phyloP scores from a whole-genome alignment of 2,329 filamentous ascomycete species.

The Ophiostoma montium region DNA sequence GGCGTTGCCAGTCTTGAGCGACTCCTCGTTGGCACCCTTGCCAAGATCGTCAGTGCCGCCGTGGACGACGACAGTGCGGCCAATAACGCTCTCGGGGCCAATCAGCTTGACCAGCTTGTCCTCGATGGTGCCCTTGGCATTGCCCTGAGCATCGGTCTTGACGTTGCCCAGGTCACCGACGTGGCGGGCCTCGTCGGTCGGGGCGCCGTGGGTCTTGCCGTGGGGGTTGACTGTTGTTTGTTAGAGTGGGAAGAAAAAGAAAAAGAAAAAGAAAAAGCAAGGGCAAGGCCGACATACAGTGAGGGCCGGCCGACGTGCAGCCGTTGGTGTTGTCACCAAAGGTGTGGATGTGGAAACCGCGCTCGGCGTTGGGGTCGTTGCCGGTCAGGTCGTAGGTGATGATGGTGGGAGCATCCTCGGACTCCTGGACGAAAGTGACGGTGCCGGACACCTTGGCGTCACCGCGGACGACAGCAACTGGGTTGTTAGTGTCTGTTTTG shows the following conservation, averaged over 20 bases:
- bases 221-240: slow-evolving; percentile 81
- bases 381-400: slow-evolving; percentile 87
- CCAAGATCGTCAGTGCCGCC: slow-evolving; percentile 93
- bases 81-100: slow-evolving; percentile 85
- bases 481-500: neutral
- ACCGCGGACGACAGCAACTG: slow-evolving; percentile 94
- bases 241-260: neutral
- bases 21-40: slow-evolving; percentile 82
- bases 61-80: slow-evolving; percentile 91
- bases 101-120: slow-evolving; percentile 92
- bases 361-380: slow-evolving; percentile 88
- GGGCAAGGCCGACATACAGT: slow-evolving; percentile 68
- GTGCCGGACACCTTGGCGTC: slow-evolving; percentile 91
- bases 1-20: slow-evolving; percentile 96
- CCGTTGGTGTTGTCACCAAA: slow-evolving; percentile 99
- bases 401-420: slow-evolving; percentile 68
- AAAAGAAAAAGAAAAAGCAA: neutral
- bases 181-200: slow-evolving; percentile 70
- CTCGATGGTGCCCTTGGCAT: slow-evolving; percentile 62
- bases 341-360: slow-evolving; percentile 96
- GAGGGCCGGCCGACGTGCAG: slow-evolving; percentile 94
- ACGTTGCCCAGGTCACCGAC: slow-evolving; percentile 97
- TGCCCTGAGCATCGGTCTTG: slow-evolving; percentile 86
- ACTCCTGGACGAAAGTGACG: slow-evolving; percentile 86
- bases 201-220: slow-evolving; percentile 83